phyloP scores from a whole-genome alignment of 192 early-diverging fungal genomes.

The Spizellomyces punctatus region DNA sequence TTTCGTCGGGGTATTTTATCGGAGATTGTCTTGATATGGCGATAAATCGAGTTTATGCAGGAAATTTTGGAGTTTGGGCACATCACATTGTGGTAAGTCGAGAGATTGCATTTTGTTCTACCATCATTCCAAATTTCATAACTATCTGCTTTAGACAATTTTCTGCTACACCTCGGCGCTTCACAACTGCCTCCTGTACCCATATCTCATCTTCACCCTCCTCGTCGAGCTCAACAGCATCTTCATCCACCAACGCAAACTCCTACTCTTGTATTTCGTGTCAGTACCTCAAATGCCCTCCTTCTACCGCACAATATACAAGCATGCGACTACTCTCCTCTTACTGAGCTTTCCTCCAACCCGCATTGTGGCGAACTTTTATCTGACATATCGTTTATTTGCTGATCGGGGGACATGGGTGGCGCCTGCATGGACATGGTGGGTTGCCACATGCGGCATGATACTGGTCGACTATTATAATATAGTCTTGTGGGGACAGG shows the following conservation, averaged over 20 bases:
- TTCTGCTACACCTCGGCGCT: constrained; percentile 10
- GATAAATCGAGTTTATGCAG: constrained; percentile 6
- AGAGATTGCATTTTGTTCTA: background rate
- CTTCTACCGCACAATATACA: background rate
- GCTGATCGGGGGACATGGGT: background rate
- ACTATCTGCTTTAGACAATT: constrained; percentile 5
- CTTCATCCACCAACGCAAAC: constrained; percentile 19
- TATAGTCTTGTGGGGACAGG: constrained; percentile 13
- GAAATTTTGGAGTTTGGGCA: constrained; percentile 23
- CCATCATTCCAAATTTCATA: background rate
- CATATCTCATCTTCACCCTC: constrained; percentile 22
- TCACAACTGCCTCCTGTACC: constrained; percentile 13
- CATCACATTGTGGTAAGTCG: constrained; percentile 13
- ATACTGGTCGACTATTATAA: constrained; percentile 12
- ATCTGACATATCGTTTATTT: constrained; percentile 6
- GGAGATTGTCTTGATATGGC: constrained; percentile 21
- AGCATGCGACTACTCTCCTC: background rate
- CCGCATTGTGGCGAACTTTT: constrained; percentile 16
- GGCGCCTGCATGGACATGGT: constrained; percentile 17
- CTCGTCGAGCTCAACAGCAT: constrained; percentile 24
- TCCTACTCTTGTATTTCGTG: background rate
- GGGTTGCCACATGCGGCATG: constrained; percentile 12
- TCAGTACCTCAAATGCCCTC: background rate
- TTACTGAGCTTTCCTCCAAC: constrained; percentile 6
- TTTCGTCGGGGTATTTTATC: constrained; percentile 18